Base-by-base conservation (phyloP, 2,329 filamentous ascomycete species). In the Penicillium sp. region DNA sequence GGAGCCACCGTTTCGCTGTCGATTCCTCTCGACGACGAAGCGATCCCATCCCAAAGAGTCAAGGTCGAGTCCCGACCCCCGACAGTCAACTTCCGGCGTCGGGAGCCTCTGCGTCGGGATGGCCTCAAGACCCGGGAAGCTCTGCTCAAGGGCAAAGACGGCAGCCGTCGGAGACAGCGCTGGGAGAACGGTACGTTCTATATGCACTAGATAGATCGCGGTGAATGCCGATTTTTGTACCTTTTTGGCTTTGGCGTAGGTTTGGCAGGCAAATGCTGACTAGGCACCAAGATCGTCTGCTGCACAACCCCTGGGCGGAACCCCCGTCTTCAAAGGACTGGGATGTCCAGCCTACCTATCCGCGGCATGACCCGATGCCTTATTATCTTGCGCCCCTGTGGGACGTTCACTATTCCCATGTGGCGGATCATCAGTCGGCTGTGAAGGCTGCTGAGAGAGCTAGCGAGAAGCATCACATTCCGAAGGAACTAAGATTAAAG, bases 311-410 rank as follows among this genome's bases (percentile, higher is more conserved):
- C 18, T 88, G 94, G 75, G 90, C 83, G 18, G 85, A 93, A 64
- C 90, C 92, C 0, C 94, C 94, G 0, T 81, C 89, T 43, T 86
- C 92, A 0, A 82, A 80, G 56, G 94, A 99, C 76, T 97, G 89
- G 88, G 83, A 89, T 66, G 83, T 93, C 46, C 86, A 84, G 42
- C 90, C 93, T 2, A 94, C 92, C 14, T 85, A 97, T 73, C 87
- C 87, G 5, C 83, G 90, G 49, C 86, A 88, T 66, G 78, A 76
- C 44, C 76, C 83, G 57, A 86, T 97, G 16, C 94, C 92, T 0
- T 97, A 97, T 78, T 92, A 93, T 69, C 81, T 97, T 53, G 93
- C 93, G 2, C 85, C 89, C 16, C 84, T 91, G 60, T 96, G 92
- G 91, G 92, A 96, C 66, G 80, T 82, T 18, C 76, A 80, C 61